phyloP scores from a whole-genome alignment of 2,329 filamentous ascomycete genomes.

The Penicillium sp. region DNA sequence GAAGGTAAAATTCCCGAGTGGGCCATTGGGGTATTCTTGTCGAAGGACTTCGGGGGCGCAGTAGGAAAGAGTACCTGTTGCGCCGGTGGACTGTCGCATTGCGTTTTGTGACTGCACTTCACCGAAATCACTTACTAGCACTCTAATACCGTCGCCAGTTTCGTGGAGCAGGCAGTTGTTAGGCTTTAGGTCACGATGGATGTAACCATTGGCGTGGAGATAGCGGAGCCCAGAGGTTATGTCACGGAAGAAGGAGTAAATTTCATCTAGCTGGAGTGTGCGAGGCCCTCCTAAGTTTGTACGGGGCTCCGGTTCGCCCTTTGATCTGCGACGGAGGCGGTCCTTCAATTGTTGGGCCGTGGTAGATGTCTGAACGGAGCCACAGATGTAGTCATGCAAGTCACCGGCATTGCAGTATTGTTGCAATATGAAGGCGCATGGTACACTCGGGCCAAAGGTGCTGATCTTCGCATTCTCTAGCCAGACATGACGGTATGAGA shows the following conservation, averaged over 20 bases:
- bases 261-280: conserved; percentile 75
- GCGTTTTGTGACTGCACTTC: conserved; percentile 85
- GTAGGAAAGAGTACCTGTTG: conserved; percentile 94
- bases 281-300: conserved; percentile 51
- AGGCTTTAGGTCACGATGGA: conserved; percentile 93
- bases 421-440: conserved; percentile 93
- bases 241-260: conserved; percentile 94
- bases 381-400: conserved; percentile 80
- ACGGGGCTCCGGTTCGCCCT: conserved; percentile 65
- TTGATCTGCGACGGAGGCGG: conserved; percentile 75
- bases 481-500: conserved; percentile 97
- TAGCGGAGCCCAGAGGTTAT: conserved; percentile 89
- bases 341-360: conserved; percentile 87
- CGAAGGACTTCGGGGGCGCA: conserved; percentile 91
- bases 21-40: conserved; percentile 59
- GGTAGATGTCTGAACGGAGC: conserved; percentile 56
- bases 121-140: conserved; percentile 95
- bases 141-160: conserved; percentile 66
- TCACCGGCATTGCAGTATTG: conserved; percentile 97
- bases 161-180: conserved; percentile 89
- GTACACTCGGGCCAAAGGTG: conserved; percentile 83
- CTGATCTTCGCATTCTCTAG: conserved; percentile 82
- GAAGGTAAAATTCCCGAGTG: conserved; percentile 87
- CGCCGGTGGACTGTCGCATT: conserved; percentile 81
- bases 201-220: conserved; percentile 85